Percentiles rank a stretch among this genome's conserved stretches.
Evolutionary conservation across 345 rosid genomes (phyloP).

Genomic region (Citrus sp.): DNA sequence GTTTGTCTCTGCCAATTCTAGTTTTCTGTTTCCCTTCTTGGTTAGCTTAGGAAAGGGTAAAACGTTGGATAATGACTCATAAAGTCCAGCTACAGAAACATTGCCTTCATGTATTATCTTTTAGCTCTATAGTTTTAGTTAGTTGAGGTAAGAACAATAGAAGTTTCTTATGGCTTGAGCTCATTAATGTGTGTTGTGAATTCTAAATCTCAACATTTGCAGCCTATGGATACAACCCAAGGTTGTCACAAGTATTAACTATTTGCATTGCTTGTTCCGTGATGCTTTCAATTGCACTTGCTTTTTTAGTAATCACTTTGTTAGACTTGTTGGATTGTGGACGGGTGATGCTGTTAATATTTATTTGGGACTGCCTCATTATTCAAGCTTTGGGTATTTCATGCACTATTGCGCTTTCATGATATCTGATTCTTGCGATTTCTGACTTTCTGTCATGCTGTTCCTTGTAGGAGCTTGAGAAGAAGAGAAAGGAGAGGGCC

Average conservation of each 20-base stretch:
- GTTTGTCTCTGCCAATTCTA: too few species aligned
- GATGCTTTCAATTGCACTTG: not conserved
- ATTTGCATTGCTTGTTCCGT: not conserved
- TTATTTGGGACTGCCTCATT: not conserved
- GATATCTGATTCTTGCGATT: not conserved
- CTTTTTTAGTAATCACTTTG: not conserved
- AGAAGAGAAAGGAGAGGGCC: slow-evolving; percentile 77
- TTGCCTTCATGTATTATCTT: not conserved
- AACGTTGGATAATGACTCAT: not conserved
- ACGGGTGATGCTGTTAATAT: not conserved
- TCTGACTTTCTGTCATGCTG: not conserved
- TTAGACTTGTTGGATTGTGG: not conserved
- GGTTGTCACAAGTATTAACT: not conserved
- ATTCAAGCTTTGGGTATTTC: not conserved
- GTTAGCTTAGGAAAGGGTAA: too few species aligned
- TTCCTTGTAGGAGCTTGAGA: slow-evolving; percentile 62
- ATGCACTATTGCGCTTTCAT: not conserved
- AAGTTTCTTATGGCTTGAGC: not conserved
- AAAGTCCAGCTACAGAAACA: not conserved
- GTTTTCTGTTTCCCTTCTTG: too few species aligned
- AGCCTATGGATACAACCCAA: not conserved
- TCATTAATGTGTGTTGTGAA: not conserved
- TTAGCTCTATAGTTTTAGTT: not conserved
- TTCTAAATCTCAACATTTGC: not conserved
- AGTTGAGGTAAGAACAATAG: not conserved